Evolutionary conservation across 2,329 filamentous ascomycete species (phyloP).

Genomic region (Penicillium decumbens): DNA sequence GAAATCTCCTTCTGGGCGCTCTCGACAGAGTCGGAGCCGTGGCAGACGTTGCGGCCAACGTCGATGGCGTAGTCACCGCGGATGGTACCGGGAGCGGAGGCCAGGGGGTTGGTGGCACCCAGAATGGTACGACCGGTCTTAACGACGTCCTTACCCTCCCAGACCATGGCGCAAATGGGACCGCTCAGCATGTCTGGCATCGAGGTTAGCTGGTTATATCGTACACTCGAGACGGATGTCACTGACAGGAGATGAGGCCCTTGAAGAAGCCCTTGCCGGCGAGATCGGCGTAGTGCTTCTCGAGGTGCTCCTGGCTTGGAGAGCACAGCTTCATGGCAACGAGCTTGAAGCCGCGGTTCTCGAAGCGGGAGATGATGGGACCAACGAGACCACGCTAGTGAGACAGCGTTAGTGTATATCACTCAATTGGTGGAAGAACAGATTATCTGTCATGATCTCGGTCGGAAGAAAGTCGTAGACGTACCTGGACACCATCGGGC

Average conservation of each 20-base stretch:
- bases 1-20: constrained; percentile 99
- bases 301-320: constrained; percentile 89
- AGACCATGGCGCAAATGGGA: constrained; percentile 98
- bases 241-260: constrained; percentile 83
- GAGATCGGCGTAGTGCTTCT: constrained; percentile 96
- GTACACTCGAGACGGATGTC: neutral
- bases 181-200: constrained; percentile 85
- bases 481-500: constrained; percentile 98
- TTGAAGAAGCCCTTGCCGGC: constrained; percentile 94
- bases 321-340: constrained; percentile 92
- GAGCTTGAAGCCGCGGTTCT: constrained; percentile 98
- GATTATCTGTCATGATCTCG: neutral
- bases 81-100: constrained; percentile 94
- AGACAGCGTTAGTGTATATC: constrained; percentile 23
- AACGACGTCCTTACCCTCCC: constrained; percentile 97
- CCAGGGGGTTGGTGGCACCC: constrained; percentile 97
- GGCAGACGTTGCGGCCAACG: constrained; percentile 98
- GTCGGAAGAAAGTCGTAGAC: constrained; percentile 7
- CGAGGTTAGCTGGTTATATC: constrained; percentile 14
- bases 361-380: constrained; percentile 96
- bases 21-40: constrained; percentile 98
- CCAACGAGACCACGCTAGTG: constrained; percentile 89
- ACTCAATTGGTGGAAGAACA: constrained; percentile 9
- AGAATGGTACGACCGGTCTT: constrained; percentile 96
- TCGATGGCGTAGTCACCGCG: constrained; percentile 87